Evolutionary conservation across 2,329 filamentous ascomycete species (phyloP).

Genomic region (Thielaviopsis euricoi): DNA sequence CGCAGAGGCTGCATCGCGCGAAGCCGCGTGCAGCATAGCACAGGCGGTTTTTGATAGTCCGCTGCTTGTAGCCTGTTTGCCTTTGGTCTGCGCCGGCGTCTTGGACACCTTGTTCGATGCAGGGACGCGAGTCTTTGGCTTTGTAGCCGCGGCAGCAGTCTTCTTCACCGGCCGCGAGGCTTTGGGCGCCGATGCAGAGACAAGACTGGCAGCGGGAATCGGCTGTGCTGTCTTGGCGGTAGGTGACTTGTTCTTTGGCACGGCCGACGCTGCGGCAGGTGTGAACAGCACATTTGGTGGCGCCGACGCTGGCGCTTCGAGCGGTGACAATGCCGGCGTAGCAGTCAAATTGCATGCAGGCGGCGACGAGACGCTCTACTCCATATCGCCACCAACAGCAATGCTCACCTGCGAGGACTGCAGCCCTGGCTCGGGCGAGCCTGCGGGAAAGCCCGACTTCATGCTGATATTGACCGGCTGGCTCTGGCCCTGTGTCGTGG

Average conservation of each 20-base stretch:
- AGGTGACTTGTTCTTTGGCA: too few relatives aligned
- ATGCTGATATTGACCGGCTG: conserved; percentile 7
- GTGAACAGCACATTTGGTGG: background rate
- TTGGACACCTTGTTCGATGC: background rate
- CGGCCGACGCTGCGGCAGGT: too few relatives aligned
- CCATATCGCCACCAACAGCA: conserved; percentile 11
- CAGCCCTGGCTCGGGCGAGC: conserved; percentile 4
- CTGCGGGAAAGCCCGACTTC: conserved; percentile 3
- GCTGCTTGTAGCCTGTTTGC: background rate
- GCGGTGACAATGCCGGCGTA: background rate
- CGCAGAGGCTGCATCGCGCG: too few relatives aligned
- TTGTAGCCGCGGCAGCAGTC: background rate
- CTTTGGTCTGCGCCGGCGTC: too few relatives aligned
- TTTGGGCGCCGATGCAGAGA: too few relatives aligned
- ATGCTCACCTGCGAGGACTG: conserved; percentile 10
- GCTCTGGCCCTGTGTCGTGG: conserved; percentile 16
- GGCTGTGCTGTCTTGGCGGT: background rate
- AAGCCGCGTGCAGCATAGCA: too few relatives aligned
- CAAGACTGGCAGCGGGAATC: background rate
- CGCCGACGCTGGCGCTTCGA: too few relatives aligned
- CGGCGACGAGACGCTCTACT: conserved; percentile 7
- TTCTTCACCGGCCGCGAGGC: background rate
- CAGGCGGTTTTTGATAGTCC: background rate
- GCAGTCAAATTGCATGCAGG: background rate
- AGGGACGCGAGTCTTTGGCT: background rate